phyloP scores from a whole-genome alignment of 306 rosid genomes.

The Spatholobus suberectus region DNA sequence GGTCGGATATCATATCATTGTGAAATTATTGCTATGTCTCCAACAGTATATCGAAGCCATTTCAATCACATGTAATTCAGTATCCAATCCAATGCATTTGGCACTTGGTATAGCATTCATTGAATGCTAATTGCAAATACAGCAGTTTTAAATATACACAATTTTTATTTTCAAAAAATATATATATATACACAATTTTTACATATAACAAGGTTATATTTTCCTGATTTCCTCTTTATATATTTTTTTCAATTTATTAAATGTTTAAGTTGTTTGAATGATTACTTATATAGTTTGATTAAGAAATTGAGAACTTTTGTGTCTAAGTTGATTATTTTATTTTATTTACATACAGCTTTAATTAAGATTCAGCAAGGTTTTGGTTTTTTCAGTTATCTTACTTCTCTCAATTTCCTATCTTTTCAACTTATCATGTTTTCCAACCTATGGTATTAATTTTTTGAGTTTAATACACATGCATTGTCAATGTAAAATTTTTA shows the following conservation, averaged over 20 bases:
- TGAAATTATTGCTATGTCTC: constrained; percentile 31
- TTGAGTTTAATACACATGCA: too few species aligned
- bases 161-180: too few species aligned
- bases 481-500: too few species aligned
- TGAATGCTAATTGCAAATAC: constrained; percentile 14
- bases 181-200: too few species aligned
- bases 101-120: neutral
- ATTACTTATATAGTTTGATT: neutral
- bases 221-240: neutral
- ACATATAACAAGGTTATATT: neutral
- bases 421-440: neutral
- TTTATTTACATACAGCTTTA: neutral
- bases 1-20: constrained; percentile 45
- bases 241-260: neutral
- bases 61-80: neutral
- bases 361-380: neutral
- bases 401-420: neutral
- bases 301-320: neutral
- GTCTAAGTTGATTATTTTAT: neutral
- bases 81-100: constrained; percentile 22
- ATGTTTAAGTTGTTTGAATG: neutral
- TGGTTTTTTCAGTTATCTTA: neutral
- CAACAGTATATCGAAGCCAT: neutral
- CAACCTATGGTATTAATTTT: too few species aligned
- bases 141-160: neutral